Conservation (phyloP, 257 asterid genomes). For the Salvia hispanica region DNA sequence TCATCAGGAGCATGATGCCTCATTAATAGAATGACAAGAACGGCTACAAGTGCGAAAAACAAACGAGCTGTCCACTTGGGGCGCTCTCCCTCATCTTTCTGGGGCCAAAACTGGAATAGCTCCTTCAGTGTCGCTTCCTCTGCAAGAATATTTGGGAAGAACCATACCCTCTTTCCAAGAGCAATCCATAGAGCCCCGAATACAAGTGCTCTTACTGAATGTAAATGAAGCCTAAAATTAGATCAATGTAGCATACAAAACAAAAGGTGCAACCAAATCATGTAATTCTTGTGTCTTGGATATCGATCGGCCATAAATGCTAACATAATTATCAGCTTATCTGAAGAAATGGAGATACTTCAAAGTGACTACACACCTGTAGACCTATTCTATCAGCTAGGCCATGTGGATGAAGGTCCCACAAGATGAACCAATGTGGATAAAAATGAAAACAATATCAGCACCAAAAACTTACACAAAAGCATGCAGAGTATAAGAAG, state of each 20-base stretch:
- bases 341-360: not conserved
- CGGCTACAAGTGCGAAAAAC: constrained; percentile 67
- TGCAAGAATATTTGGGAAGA: constrained; percentile 98
- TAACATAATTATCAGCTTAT: not conserved
- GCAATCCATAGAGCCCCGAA: constrained; percentile 80
- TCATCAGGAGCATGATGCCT: constrained; percentile 99
- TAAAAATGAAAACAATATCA: constrained; percentile 19
- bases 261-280: constrained; percentile 15
- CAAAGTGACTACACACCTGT: not conserved
- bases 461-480: constrained; percentile 55
- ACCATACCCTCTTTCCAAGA: constrained; percentile 92
- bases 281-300: not conserved
- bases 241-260: constrained; percentile 16
- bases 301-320: not conserved
- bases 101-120: constrained; percentile 97
- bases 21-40: constrained; percentile 62
- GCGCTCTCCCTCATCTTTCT: constrained; percentile 86
- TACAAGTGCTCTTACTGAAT: constrained; percentile 80
- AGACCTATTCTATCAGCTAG: not conserved
- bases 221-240: constrained; percentile 21
- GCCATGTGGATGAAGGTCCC: not conserved
- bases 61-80: constrained; percentile 98
- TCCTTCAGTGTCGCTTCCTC: constrained; percentile 99
- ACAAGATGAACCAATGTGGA: constrained; percentile 5
- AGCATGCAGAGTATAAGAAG: constrained; percentile 87